Conservation (phyloP, 2,329 filamentous ascomycete species). For the Ophiostoma ips region DNA sequence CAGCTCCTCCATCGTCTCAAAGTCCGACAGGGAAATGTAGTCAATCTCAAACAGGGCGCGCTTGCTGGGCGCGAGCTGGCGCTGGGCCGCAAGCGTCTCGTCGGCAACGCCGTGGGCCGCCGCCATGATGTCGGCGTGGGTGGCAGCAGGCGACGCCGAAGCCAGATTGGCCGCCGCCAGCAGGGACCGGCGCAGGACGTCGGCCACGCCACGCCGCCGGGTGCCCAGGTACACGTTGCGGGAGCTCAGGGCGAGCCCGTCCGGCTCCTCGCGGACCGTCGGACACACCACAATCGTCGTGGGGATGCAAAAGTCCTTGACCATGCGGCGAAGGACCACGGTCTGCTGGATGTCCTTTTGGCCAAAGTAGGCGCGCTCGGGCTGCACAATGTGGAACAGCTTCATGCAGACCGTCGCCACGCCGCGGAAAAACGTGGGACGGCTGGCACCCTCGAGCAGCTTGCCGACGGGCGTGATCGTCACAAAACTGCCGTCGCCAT, state of each 20-base stretch:
- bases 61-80: constrained; percentile 40
- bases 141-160: constrained; percentile 20
- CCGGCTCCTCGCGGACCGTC: constrained; percentile 57
- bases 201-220: constrained; percentile 56
- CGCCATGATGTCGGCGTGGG: constrained; percentile 53
- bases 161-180: constrained; percentile 45
- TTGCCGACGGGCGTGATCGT: constrained; percentile 74
- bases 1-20: constrained; percentile 68
- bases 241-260: constrained; percentile 83
- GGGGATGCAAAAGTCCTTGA: constrained; percentile 73
- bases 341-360: constrained; percentile 98
- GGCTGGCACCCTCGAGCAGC: constrained; percentile 68
- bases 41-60: constrained; percentile 70
- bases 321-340: constrained; percentile 73
- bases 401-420: constrained; percentile 97
- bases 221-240: constrained; percentile 84
- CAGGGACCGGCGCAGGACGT: constrained; percentile 58
- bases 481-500: constrained; percentile 77
- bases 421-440: constrained; percentile 91
- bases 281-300: constrained; percentile 59
- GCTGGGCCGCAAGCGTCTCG: constrained; percentile 45
- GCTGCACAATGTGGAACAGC: constrained; percentile 68
- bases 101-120: constrained; percentile 51
- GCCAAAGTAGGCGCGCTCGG: constrained; percentile 78
- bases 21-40: constrained; percentile 83